These are phyloP conservation scores for Vicia sativa DNA, from an alignment of 306 rosid genomes.

Conservation along the genomic window DNA sequence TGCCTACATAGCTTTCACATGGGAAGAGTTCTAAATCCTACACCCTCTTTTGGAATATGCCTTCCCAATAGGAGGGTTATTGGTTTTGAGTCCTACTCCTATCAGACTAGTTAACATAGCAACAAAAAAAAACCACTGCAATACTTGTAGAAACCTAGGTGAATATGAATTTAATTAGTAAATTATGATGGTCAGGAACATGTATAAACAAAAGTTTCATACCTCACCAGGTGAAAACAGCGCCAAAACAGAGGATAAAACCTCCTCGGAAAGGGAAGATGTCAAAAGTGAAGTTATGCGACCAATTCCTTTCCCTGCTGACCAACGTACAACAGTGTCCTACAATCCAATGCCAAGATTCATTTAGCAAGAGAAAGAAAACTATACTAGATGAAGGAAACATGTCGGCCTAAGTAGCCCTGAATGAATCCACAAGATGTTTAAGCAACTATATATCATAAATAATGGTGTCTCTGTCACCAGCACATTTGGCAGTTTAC, in stretches of 20 bases:
- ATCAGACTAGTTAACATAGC: slow-evolving; percentile 24
- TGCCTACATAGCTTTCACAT: slow-evolving; percentile 8
- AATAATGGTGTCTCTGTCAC: slow-evolving; percentile 14
- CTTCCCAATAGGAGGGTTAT: slow-evolving; percentile 19
- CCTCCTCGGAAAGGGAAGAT: slow-evolving; percentile 84
- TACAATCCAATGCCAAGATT: slow-evolving; percentile 47
- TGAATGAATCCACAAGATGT: slow-evolving; percentile 9
- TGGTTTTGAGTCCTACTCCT: slow-evolving; percentile 9
- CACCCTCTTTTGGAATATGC: slow-evolving; percentile 16
- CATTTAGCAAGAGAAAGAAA: slow-evolving; percentile 11
- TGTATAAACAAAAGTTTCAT: slow-evolving; percentile 37
- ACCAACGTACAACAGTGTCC: slow-evolving; percentile 98
- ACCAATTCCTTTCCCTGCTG: slow-evolving; percentile 96
- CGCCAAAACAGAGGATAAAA: slow-evolving; percentile 84
- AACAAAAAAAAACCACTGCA: background rate
- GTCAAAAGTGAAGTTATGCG: slow-evolving; percentile 83
- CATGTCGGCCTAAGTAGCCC: slow-evolving; percentile 31
- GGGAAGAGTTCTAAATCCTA: slow-evolving; percentile 3
- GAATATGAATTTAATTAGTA: slow-evolving; percentile 23
- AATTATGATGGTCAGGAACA: slow-evolving; percentile 24
- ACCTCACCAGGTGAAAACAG: slow-evolving; percentile 96
- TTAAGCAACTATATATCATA: slow-evolving; percentile 26
- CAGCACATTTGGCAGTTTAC: slow-evolving; percentile 13
- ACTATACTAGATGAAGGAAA: slow-evolving; percentile 14
- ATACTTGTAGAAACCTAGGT: slow-evolving; percentile 14